Percentiles rank a stretch among this genome's conserved stretches.
Evolutionary conservation across 352 stramenopile genomes (phyloP).

Genomic region (Phytopythium aichiense): DNA sequence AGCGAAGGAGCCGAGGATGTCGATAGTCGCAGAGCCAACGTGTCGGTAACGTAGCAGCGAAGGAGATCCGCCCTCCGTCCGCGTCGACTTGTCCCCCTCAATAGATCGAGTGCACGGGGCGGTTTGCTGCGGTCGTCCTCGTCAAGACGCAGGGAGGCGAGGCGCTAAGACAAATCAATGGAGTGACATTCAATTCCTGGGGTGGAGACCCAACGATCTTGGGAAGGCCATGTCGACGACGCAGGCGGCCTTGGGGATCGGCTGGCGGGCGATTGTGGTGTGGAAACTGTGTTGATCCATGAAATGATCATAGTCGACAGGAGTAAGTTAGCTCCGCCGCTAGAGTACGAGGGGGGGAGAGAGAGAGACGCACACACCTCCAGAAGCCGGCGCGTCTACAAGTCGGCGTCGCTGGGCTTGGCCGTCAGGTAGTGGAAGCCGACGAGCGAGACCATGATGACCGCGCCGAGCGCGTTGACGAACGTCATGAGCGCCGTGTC

Average conservation of each 20-base stretch:
- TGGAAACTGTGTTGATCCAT: too few species aligned
- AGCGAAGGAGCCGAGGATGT: background rate
- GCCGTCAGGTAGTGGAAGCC: slow-evolving; percentile 88
- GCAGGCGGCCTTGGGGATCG: too few species aligned
- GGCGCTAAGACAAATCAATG: background rate
- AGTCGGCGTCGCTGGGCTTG: slow-evolving; percentile 72
- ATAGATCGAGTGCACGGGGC: background rate
- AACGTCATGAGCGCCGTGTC: slow-evolving; percentile 85
- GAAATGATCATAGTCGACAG: too few species aligned
- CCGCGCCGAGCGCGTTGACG: slow-evolving; percentile 82
- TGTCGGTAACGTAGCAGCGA: too few species aligned
- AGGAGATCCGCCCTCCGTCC: too few species aligned
- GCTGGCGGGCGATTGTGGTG: too few species aligned
- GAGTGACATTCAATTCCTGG: background rate
- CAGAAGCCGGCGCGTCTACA: slow-evolving; percentile 30
- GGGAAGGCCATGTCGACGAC: too few species aligned
- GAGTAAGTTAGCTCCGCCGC: too few species aligned
- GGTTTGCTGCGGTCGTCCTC: too few species aligned
- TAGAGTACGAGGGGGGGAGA: too few species aligned
- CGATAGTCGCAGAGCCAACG: background rate
- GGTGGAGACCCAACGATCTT: too few species aligned
- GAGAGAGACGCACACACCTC: background rate
- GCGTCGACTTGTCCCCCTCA: background rate
- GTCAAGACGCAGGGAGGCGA: background rate
- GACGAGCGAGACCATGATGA: slow-evolving; percentile 87